These are phyloP conservation scores for Phialophora expanda DNA, from an alignment of 2,329 filamentous ascomycete genomes.

Conservation along the genomic window DNA sequence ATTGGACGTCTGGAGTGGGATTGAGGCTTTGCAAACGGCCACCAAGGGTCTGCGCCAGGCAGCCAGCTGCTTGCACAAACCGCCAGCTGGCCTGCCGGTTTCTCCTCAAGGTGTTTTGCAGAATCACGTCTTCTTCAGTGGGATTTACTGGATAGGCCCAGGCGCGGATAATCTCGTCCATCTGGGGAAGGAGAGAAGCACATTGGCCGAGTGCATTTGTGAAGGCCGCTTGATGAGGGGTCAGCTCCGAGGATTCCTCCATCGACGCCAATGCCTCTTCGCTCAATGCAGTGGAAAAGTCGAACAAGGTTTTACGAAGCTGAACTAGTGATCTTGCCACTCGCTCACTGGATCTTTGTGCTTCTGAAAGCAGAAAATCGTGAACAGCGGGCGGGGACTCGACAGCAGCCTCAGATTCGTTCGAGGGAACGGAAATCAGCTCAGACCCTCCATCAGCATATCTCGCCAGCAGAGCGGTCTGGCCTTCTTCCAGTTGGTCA, in stretches of 20 bases:
- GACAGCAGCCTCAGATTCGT: background rate
- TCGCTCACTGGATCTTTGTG: conserved; percentile 59
- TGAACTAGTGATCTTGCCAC: conserved; percentile 62
- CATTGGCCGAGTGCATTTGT: conserved; percentile 52
- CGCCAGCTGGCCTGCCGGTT: conserved; percentile 62
- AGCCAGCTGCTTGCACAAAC: conserved; percentile 67
- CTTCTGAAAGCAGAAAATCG: conserved; percentile 56
- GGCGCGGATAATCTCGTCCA: conserved; percentile 60
- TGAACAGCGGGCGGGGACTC: conserved; percentile 47
- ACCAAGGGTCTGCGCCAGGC: conserved; percentile 61
- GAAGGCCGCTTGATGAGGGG: conserved; percentile 48
- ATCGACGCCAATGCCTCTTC: conserved; percentile 43
- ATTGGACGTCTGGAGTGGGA: conserved; percentile 46
- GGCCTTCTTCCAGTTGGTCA: conserved; percentile 46
- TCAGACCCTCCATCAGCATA: conserved; percentile 66
- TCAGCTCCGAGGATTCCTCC: conserved; percentile 41
- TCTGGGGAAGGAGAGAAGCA: conserved; percentile 57
- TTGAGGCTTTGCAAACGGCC: conserved; percentile 56
- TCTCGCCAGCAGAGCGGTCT: conserved; percentile 61
- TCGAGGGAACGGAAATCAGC: conserved; percentile 56
- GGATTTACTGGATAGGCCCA: conserved; percentile 68
- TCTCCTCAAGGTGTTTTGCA: conserved; percentile 62
- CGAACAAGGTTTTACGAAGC: conserved; percentile 62
- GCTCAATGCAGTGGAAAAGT: conserved; percentile 47
- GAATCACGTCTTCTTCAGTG: conserved; percentile 55